phyloP scores from a whole-genome alignment of 352 stramenopile species.

The Phytophthora cactorum region DNA sequence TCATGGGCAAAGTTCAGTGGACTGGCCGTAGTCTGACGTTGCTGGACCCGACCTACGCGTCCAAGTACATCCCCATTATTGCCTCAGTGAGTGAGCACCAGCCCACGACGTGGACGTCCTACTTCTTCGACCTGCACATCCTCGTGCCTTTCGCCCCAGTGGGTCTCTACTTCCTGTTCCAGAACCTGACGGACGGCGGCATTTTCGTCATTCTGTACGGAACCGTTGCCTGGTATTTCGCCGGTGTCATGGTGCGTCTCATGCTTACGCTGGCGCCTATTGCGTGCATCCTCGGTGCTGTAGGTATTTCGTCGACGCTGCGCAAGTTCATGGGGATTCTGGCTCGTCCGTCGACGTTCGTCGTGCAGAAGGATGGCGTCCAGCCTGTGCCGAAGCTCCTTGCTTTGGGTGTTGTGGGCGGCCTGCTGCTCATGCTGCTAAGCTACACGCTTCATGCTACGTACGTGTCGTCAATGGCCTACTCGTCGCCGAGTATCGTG shows the following conservation, averaged over 20 bases:
- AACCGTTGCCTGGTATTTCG: constrained; percentile 93
- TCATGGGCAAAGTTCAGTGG: constrained; percentile 90
- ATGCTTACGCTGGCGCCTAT: constrained; percentile 93
- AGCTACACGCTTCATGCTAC: constrained; percentile 91
- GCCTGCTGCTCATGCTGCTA: constrained; percentile 74
- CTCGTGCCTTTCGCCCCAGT: constrained; percentile 92
- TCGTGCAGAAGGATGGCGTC: constrained; percentile 57
- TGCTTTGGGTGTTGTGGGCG: constrained; percentile 60
- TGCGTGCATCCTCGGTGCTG: constrained; percentile 90
- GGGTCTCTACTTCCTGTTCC: constrained; percentile 92
- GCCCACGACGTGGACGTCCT: constrained; percentile 94
- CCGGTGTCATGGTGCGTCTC: constrained; percentile 92
- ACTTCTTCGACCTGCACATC: constrained; percentile 94
- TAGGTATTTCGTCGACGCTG: constrained; percentile 83
- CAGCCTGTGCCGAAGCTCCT: constrained; percentile 72
- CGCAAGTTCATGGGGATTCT: constrained; percentile 84
- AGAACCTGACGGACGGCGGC: constrained; percentile 86
- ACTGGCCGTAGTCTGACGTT: constrained; percentile 91
- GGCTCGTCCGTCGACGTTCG: constrained; percentile 57
- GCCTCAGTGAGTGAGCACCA: constrained; percentile 94
- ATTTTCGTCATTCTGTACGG: constrained; percentile 95
- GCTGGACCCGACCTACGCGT: constrained; percentile 92
- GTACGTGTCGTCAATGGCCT: constrained; percentile 91
- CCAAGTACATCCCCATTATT: constrained; percentile 96
- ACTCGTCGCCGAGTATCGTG: constrained; percentile 93